Percentiles rank a stretch among this genome's conserved stretches.
phyloP scores from a whole-genome alignment of 257 asterid genomes.

The Fraxinus anomala region DNA sequence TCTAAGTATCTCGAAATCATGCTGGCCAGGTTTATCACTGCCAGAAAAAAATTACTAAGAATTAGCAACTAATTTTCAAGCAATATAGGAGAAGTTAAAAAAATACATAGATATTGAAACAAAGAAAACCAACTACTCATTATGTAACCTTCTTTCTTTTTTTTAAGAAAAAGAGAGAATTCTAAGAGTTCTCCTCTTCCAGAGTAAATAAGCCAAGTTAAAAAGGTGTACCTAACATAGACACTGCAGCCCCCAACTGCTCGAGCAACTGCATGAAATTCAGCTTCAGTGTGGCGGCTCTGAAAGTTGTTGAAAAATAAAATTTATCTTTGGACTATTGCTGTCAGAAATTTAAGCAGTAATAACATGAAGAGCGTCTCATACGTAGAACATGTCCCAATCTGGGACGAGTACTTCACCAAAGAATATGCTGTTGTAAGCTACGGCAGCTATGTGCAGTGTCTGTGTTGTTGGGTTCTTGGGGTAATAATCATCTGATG shows the following conservation, averaged over 20 bases:
- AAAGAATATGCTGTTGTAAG: constrained; percentile 61
- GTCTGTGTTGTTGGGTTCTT: constrained; percentile 52
- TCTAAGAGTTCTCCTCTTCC: neutral
- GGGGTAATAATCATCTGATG: constrained; percentile 63
- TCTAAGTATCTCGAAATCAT: constrained; percentile 52
- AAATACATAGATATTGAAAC: neutral
- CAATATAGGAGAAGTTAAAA: neutral
- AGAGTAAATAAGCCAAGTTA: neutral
- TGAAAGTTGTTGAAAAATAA: constrained; percentile 29
- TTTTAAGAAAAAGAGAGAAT: neutral
- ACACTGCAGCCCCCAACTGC: constrained; percentile 64
- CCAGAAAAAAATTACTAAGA: constrained; percentile 1
- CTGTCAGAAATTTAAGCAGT: constrained; percentile 5
- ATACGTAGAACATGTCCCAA: constrained; percentile 72
- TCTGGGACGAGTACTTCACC: constrained; percentile 63
- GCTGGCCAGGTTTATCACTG: constrained; percentile 65
- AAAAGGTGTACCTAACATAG: constrained; percentile 48
- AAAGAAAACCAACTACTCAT: neutral
- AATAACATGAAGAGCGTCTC: constrained; percentile 20
- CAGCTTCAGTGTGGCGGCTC: constrained; percentile 57
- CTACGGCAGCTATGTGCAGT: constrained; percentile 60
- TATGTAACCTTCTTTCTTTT: neutral
- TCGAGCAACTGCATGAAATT: constrained; percentile 60
- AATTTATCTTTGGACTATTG: neutral
- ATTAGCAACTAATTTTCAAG: constrained; percentile 5